These are phyloP conservation scores for Komagataella ulmi DNA, from an alignment of 805 yeast species.

Conservation along the genomic window DNA sequence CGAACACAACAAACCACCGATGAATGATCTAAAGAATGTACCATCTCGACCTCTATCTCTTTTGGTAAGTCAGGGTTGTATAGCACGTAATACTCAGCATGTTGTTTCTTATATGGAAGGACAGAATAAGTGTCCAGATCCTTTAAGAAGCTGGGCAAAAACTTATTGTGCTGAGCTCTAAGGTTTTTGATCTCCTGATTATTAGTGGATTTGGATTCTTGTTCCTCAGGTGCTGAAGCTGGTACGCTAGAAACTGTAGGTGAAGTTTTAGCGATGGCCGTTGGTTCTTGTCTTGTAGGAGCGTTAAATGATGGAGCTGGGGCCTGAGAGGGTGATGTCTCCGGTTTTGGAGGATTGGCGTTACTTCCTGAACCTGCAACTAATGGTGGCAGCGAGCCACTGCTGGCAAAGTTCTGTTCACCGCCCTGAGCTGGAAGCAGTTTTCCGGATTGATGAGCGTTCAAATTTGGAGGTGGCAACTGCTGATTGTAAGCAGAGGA, in stretches of 20 bases:
- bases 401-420: slow-evolving; percentile 1
- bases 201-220: not conserved
- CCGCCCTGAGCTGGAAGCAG: not conserved
- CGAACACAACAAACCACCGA: slow-evolving; percentile 96
- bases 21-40: slow-evolving; percentile 82
- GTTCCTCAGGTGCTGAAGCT: slow-evolving; percentile 1
- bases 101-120: slow-evolving; percentile 68
- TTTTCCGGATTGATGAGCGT: slow-evolving; percentile 8
- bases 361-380: not conserved
- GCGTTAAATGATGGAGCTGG: slow-evolving; percentile 2
- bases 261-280: slow-evolving; percentile 6
- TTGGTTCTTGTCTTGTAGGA: not conserved
- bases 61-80: slow-evolving; percentile 81
- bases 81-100: slow-evolving; percentile 73
- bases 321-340: slow-evolving; percentile 9
- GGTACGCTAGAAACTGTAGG: slow-evolving; percentile 10
- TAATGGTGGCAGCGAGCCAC: not conserved
- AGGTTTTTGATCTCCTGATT: slow-evolving; percentile 1
- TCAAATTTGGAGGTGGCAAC: slow-evolving; percentile 21
- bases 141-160: slow-evolving; percentile 66
- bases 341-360: not conserved
- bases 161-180: slow-evolving; percentile 48
- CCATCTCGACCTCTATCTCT: slow-evolving; percentile 71
- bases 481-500: slow-evolving; percentile 9
- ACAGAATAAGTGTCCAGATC: slow-evolving; percentile 74